Conservation (phyloP, 148 eudicot species). For the Polygonum maritimum region DNA sequence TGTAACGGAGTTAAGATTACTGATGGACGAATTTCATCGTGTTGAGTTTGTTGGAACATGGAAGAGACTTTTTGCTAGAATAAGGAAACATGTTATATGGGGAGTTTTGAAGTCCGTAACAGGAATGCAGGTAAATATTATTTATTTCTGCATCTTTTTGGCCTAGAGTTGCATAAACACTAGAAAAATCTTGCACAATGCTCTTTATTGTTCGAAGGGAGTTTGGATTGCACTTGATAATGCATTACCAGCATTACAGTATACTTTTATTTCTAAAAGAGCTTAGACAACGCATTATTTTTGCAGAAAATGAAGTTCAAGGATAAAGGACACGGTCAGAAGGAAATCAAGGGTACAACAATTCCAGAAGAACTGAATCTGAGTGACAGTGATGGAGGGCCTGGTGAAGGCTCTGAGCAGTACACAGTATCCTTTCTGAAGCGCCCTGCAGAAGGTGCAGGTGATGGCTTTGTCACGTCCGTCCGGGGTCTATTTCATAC, state of each 20-base stretch:
- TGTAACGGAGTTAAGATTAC: constrained; percentile 81
- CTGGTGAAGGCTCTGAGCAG: constrained; percentile 53
- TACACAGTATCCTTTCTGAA: constrained; percentile 49
- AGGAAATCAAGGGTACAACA: constrained; percentile 34
- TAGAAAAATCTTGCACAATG: background rate
- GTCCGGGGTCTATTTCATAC: constrained; percentile 78
- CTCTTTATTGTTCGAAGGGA: background rate
- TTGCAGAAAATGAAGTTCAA: constrained; percentile 91
- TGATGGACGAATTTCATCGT: constrained; percentile 96
- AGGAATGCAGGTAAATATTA: constrained; percentile 75
- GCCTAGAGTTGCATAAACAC: background rate
- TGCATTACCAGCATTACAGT: too few relatives aligned
- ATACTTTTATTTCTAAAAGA: too few relatives aligned
- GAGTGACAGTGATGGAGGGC: constrained; percentile 85
- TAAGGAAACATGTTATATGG: constrained; percentile 96
- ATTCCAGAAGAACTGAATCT: constrained; percentile 72
- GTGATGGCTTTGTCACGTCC: constrained; percentile 91
- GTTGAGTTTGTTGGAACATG: constrained; percentile 93
- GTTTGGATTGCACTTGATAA: too few relatives aligned
- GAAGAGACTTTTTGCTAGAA: constrained; percentile 87
- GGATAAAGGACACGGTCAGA: constrained; percentile 69
- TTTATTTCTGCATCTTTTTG: background rate
- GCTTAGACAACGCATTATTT: background rate
- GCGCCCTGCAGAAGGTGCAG: constrained; percentile 84
- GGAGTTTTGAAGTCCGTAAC: constrained; percentile 98